Evolutionary conservation across 208 protist genomes (phyloP).

Genomic region (Trypanosomatidae sp.): DNA sequence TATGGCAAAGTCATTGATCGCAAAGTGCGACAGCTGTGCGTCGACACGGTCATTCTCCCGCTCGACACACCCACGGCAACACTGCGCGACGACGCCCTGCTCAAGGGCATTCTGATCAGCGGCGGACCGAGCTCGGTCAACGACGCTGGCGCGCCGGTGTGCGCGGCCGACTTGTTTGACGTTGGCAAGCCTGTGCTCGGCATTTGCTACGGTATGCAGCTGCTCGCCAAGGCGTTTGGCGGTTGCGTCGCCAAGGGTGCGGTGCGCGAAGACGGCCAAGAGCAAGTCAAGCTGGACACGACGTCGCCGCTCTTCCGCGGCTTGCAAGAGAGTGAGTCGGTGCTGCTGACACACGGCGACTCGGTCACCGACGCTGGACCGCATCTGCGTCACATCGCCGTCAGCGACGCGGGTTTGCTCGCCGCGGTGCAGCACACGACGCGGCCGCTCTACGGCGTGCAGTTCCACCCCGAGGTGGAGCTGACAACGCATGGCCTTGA

Average conservation of each 20-base stretch:
- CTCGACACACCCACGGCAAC: constrained; percentile 42
- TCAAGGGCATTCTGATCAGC: constrained; percentile 93
- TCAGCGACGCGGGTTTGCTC: constrained; percentile 59
- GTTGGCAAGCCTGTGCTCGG: constrained; percentile 88
- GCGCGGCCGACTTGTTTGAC: constrained; percentile 59
- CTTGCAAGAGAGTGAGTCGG: constrained; percentile 25
- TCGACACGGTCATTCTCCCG: constrained; percentile 87
- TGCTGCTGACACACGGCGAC: constrained; percentile 96
- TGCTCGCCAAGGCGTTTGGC: constrained; percentile 76
- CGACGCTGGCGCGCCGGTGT: constrained; percentile 74
- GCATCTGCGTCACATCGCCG: constrained; percentile 41
- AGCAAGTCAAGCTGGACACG: constrained; percentile 58
- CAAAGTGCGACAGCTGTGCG: constrained; percentile 89
- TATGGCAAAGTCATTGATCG: constrained; percentile 96
- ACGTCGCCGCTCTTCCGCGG: constrained; percentile 51
- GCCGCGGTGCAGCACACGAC: constrained; percentile 63
- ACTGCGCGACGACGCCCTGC: constrained; percentile 19
- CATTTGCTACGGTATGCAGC: constrained; percentile 98
- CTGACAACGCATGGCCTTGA: constrained; percentile 86
- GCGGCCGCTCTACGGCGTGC: constrained; percentile 83
- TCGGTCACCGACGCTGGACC: constrained; percentile 21
- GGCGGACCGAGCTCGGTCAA: constrained; percentile 90
- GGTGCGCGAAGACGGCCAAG: constrained; percentile 93
- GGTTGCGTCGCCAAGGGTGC: constrained; percentile 79
- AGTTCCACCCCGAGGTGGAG: constrained; percentile 98